Evolutionary conservation across 371 early-diverging fungal species (phyloP), one percentile per base, ranked within the genome.

Genomic region (Entomophthora muscae): DNA sequence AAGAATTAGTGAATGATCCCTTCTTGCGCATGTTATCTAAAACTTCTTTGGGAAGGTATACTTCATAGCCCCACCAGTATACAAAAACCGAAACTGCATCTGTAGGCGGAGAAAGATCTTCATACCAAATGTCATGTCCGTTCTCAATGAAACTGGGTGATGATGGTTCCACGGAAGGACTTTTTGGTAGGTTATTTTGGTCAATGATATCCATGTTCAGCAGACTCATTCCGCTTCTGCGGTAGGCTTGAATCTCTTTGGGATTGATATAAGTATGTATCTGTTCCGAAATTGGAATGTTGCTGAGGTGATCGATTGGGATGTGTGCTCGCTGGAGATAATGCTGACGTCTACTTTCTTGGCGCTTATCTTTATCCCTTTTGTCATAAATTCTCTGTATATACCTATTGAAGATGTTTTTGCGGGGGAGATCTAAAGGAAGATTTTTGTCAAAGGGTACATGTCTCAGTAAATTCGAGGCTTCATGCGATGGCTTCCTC

Each of bases 31-130:
- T 32, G 21, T 53, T 12, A 10, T 63, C 30, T 28, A 63, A n/a
- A 21, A 63, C 31, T 21, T 21, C 10, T 21, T 13, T 30, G 3
- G 63, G 63, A 26, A 63, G 29, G 31, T 63, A 63, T 7, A 63
- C 30, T 23, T 63, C 63, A 26, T 63, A 63, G 1, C 63, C 63
- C 63, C 63, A 63, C 63, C 63, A 63, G 24, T 63, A 63, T 3
- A 53, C 54, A 30, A 52, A 63, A 2, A 63, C 63, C 23, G 63
- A 63, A 52, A 63, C 63, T 1, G 17, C 52, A 52, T 63, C 63
- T 52, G 12, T 51, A 13, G 53, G 23, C 21, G 63, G 63, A 22
- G n/a, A 13, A 10, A 61, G 42, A 24, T 61, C 61, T 23, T 61
- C 61, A 33, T 61, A 61, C 61, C 61, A 61, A 12, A 61, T 17